Base-by-base conservation (phyloP, 495 filamentous ascomycete genomes). In the Cetradonia linearis region DNA sequence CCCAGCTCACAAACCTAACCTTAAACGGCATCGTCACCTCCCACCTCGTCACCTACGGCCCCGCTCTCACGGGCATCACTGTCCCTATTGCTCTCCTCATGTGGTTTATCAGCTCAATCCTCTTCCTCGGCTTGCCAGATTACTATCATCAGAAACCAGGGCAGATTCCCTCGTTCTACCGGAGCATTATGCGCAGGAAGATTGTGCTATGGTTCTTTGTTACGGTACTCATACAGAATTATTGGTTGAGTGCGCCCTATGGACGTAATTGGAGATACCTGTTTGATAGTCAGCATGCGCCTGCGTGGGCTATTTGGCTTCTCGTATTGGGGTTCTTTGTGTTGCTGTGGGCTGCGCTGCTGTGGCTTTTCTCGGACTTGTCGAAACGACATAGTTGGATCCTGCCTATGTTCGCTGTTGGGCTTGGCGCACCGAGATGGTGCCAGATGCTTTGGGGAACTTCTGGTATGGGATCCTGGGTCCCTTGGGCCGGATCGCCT, bases 131-230 rank as follows among this genome's bases (percentile, higher is more conserved):
- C 56, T 73, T 87, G 0, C 84, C 84, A 10, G 76, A 79, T 62
- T 87, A 81, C 73, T 87, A 87, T 67, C 80, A 80, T 52, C 84
- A 86, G 63, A 71, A 76, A 1, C 86, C 86, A 0, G 86, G 85
- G 56, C 79, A 79, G 40, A 80, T 89, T 0, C 86, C 86, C 0
- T 77, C 72, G 48, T 82, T 78, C 68, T 85, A 76, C 72, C 76
- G 64, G 18, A 77, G 80, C 34, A 68, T 86, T 9, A 70, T 76
- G 61, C 77, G 81, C 25, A 75, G 84, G 11, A 81, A 82, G 58
- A 80, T 84, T 55, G 77, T 85, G 23, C 70, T 83, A 20, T 74
- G 71, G 72, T 72, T 74, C 67, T 70, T 84, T 68, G 70, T 84
- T 68, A 71, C 76, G 57, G 78, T 86, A 62, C 67, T 86, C 64